Conservation (phyloP, 2,329 filamentous ascomycete genomes). For the Scedosporium minutisporum region DNA sequence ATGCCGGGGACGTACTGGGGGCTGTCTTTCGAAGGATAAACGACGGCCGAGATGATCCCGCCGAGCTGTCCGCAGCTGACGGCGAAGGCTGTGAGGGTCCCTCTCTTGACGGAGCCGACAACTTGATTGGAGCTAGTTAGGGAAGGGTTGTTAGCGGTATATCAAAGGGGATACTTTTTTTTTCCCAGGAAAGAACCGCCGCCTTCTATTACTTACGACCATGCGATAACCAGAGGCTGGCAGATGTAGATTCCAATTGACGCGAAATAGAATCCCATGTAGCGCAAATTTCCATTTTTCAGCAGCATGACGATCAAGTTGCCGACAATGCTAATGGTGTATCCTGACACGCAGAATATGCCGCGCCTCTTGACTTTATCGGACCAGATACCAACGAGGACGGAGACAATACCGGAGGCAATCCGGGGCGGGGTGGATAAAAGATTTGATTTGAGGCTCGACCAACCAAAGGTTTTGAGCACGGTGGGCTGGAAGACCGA, state of each 20-base stretch:
- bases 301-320: constrained; percentile 25
- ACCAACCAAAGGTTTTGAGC: constrained; percentile 22
- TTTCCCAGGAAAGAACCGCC: neutral
- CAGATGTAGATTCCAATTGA: constrained; percentile 20
- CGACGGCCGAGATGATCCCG: constrained; percentile 18
- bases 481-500: constrained; percentile 25
- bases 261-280: constrained; percentile 21
- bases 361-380: constrained; percentile 15
- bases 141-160: neutral
- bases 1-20: constrained; percentile 19
- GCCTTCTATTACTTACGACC: constrained; percentile 23
- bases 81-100: constrained; percentile 34
- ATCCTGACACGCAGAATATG: constrained; percentile 15
- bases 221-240: constrained; percentile 26
- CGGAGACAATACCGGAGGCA: constrained; percentile 22
- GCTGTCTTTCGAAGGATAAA: constrained; percentile 15
- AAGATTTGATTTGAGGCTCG: constrained; percentile 20
- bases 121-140: constrained; percentile 28
- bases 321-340: constrained; percentile 14
- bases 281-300: constrained; percentile 13
- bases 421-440: constrained; percentile 19
- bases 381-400: constrained; percentile 15
- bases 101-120: constrained; percentile 35
- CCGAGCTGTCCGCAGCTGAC: constrained; percentile 33
- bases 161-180: too few species aligned